Percentiles rank a stretch among this genome's conserved stretches.
Conservation (phyloP, 768 basidiomycete genomes). For the Suillus hirtellus region DNA sequence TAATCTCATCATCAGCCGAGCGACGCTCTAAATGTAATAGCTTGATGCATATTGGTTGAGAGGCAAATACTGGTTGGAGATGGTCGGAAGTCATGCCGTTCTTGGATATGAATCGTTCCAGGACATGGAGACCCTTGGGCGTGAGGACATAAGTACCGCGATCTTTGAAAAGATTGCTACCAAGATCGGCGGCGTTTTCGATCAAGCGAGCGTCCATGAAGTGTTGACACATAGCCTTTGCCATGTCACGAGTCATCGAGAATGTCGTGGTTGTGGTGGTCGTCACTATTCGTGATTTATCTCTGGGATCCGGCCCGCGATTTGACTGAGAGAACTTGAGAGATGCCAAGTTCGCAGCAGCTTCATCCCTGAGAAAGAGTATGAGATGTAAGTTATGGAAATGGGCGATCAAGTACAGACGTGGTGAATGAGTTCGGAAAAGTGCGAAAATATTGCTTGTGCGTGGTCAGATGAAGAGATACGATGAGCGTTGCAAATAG, state of each 20-base stretch:
- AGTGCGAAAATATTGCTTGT: slow-evolving; percentile 95
- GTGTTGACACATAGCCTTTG: slow-evolving; percentile 99
- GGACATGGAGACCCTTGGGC: slow-evolving; percentile 96
- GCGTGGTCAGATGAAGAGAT: slow-evolving; percentile 82
- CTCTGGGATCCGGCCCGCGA: slow-evolving; percentile 96
- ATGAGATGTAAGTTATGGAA: slow-evolving; percentile 15
- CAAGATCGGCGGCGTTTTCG: slow-evolving; percentile 92
- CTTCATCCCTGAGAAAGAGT: slow-evolving; percentile 75
- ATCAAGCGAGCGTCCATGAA: slow-evolving; percentile 99
- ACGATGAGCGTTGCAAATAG: slow-evolving; percentile 96
- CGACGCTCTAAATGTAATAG: slow-evolving; percentile 95
- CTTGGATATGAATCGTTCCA: slow-evolving; percentile 99
- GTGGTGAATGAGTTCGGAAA: slow-evolving; percentile 96
- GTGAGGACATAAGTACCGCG: slow-evolving; percentile 95
- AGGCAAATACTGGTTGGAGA: slow-evolving; percentile 83
- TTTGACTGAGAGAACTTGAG: slow-evolving; percentile 99
- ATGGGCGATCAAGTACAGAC: slow-evolving; percentile 48
- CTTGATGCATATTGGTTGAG: slow-evolving; percentile 97
- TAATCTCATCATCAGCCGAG: slow-evolving; percentile 93
- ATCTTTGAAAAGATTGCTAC: slow-evolving; percentile 92
- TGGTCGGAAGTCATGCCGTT: slow-evolving; percentile 97
- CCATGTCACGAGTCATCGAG: slow-evolving; percentile 99
- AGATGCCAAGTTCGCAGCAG: slow-evolving; percentile 87
- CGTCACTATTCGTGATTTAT: slow-evolving; percentile 96
- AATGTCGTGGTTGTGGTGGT: slow-evolving; percentile 99